Base-by-base conservation (phyloP, 2,329 filamentous ascomycete genomes). In the Trichoderma atroviride region DNA sequence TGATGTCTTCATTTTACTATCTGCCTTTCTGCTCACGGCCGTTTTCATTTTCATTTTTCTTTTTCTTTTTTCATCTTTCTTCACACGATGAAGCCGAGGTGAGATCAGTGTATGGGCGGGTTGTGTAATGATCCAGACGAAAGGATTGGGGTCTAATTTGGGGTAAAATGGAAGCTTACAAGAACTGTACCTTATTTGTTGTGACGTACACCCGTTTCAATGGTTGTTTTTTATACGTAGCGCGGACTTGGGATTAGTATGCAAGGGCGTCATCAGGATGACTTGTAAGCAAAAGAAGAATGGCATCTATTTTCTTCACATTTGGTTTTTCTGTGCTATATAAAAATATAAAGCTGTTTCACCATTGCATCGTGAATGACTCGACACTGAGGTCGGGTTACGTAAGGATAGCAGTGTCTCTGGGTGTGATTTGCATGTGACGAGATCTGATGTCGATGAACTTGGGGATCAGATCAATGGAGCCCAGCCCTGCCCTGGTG, bases 391-490 rank as follows among this genome's bases (percentile, higher is more conserved):
- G 33, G 47, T 11, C 43, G 40, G 50, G 61, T 56, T 64, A 64
- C 61, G 61, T 64, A 64, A 64, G 33, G 24, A 43, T 43, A n/a
- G 50, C 27, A 9, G 11, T 16, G 22, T 22, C 24, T 40, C 22
- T 33, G 19, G 14, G 16, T n/a, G 50, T 56, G 61, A 43, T 64
- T 56, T 64, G 50, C 61, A 56, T 64, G 61, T 64, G 61, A 64
- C 59, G 19, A 52, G 61, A 64, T 64, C 61, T 55, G 24, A 64
- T 55, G 19, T 50, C 61, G 61, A 55, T 64, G 61, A 2, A 24
- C 16, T 50, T 22, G n/a, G 58, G 59, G 50, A 64, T 64, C 50
- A 64, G 61, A 64, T 64, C 61, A 64, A 64, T 56, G 61, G 61
- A 64, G 61, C 52, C n/a, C 52, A 19, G 60, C 27, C 47, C 37